Percentiles rank a stretch among this genome's conserved stretches.
Conservation (phyloP, 176 grass and related monocot genomes). For the Oryza meyeriana region DNA sequence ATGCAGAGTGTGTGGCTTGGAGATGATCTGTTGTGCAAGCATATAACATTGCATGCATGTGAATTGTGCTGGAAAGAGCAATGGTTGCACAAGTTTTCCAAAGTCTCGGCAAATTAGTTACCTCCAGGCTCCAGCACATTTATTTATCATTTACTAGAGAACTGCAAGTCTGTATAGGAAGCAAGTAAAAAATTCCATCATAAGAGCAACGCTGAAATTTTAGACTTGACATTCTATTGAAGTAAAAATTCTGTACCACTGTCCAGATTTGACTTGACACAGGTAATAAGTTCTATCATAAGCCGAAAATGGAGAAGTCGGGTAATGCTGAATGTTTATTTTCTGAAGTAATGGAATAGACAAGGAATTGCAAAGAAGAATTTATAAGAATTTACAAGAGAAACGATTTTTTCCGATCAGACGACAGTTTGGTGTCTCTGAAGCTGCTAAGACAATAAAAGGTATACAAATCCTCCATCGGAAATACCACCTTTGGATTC, state of each 20-base stretch:
- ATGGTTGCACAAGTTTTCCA: conserved; percentile 1
- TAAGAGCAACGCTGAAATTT: too few relatives aligned
- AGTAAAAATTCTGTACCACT: not conserved
- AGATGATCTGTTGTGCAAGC: conserved; percentile 38
- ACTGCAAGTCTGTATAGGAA: not conserved
- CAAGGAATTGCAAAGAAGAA: not conserved
- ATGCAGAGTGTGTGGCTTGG: conserved; percentile 20
- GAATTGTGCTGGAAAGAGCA: conserved; percentile 31
- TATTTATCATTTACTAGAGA: not conserved
- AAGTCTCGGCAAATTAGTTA: not conserved
- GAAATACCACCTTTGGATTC: not conserved
- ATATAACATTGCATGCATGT: conserved; percentile 28
- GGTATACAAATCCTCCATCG: not conserved
- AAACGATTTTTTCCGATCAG: not conserved
- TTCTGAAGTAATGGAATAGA: not conserved
- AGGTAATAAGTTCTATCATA: not conserved
- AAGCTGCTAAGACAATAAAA: conserved; percentile 18
- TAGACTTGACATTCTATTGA: not conserved
- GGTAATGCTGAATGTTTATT: not conserved
- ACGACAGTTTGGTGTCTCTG: conserved; percentile 1
- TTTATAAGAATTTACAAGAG: not conserved
- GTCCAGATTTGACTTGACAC: not conserved
- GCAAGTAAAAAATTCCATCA: too few relatives aligned
- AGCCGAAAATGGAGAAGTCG: not conserved
- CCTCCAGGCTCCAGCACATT: not conserved